phyloP scores from a whole-genome alignment of 1,139 yeast genomes.

The Kluyveromyces sp. region DNA sequence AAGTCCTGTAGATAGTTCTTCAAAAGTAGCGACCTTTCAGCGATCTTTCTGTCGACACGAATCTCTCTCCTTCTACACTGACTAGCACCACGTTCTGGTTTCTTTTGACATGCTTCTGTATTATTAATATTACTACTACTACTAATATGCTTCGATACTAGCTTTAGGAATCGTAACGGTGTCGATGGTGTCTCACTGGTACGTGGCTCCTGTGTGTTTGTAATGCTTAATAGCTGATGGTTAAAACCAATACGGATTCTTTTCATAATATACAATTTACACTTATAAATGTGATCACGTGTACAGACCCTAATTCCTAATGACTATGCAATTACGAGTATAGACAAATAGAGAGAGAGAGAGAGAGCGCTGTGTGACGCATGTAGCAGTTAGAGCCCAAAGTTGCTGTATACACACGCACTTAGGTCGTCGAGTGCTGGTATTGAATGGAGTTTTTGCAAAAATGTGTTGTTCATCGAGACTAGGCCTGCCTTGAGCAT shows the following conservation, averaged over 20 bases:
- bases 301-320: too few relatives aligned
- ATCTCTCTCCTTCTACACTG: slow-evolving; percentile 67
- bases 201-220: neutral
- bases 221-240: too few relatives aligned
- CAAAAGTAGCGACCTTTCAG: slow-evolving; percentile 81
- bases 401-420: slow-evolving; percentile 85
- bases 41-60: slow-evolving; percentile 77
- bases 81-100: slow-evolving; percentile 42
- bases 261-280: too few relatives aligned
- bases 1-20: slow-evolving; percentile 86
- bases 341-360: neutral
- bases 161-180: neutral
- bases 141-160: too few relatives aligned
- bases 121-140: neutral
- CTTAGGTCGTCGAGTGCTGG: slow-evolving; percentile 78
- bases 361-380: neutral
- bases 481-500: slow-evolving; percentile 59
- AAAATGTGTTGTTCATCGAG: slow-evolving; percentile 26
- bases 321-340: too few relatives aligned
- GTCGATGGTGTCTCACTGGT: neutral
- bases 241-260: too few relatives aligned
- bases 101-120: slow-evolving; percentile 9
- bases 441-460: slow-evolving; percentile 42
- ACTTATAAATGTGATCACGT: too few relatives aligned
- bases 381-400: slow-evolving; percentile 34